Evolutionary conservation across 768 basidiomycete species (phyloP).

Genomic region (Psilocybe subaeruginosa): DNA sequence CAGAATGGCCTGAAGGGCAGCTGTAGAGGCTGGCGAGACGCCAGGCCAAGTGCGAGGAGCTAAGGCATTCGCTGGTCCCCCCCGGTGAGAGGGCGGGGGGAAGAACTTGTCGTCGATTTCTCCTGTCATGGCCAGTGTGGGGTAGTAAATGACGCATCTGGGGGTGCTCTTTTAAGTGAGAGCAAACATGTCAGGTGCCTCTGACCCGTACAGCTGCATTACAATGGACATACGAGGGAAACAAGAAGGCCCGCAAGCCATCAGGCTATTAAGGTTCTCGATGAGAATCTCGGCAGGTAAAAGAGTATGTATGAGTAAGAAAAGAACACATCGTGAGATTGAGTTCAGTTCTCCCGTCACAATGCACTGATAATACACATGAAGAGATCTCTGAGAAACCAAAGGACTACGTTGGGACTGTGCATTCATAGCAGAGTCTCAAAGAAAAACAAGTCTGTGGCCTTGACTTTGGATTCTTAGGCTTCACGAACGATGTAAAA

Average conservation of each 20-base stretch:
- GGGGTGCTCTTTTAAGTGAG: not conserved
- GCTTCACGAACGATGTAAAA: no score
- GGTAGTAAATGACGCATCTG: not conserved
- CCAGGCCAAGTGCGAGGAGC: constrained; percentile 34
- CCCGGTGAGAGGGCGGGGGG: constrained; percentile 6
- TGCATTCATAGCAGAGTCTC: no score
- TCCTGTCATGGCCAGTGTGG: not conserved
- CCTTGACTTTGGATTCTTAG: no score
- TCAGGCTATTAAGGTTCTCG: no score
- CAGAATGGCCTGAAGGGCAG: constrained; percentile 41
- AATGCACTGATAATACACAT: no score
- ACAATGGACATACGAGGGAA: no score
- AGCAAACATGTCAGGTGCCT: not conserved
- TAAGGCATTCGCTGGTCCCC: not conserved
- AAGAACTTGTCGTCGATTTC: constrained; percentile 7
- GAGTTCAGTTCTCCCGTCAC: not conserved
- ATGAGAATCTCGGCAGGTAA: not conserved
- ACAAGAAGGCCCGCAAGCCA: no score
- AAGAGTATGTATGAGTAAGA: not conserved
- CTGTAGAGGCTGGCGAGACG: constrained; percentile 38
- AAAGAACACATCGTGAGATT: not conserved
- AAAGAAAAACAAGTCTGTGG: no score
- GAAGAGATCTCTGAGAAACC: no score
- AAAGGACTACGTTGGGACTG: no score
- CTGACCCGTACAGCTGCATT: not conserved